phyloP scores from a whole-genome alignment of 2,329 filamentous ascomycete genomes.

The Parastagonospora avenae region DNA sequence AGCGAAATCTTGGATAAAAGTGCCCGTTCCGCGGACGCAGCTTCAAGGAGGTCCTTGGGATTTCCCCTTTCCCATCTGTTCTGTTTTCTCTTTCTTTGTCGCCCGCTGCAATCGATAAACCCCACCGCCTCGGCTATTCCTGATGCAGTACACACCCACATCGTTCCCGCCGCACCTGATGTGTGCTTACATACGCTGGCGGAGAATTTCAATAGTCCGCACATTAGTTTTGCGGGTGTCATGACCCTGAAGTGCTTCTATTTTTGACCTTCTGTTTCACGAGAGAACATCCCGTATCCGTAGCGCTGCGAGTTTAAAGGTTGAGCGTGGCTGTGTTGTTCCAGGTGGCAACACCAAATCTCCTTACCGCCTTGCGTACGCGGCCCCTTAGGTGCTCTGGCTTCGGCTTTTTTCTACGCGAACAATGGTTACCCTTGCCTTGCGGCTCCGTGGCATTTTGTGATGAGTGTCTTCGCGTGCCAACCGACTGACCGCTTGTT shows the following conservation, averaged over 20 bases:
- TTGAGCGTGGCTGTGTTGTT: slow-evolving; percentile 12
- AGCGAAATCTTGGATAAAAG: neutral
- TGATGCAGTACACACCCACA: neutral
- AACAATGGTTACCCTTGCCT: neutral
- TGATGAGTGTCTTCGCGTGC: neutral
- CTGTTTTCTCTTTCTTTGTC: neutral
- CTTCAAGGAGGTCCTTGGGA: neutral
- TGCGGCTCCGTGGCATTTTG: too few relatives aligned
- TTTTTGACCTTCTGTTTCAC: slow-evolving; percentile 9
- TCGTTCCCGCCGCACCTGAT: neutral
- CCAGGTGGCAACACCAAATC: neutral
- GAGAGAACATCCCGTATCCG: slow-evolving; percentile 1
- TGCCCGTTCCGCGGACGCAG: slow-evolving; percentile 2
- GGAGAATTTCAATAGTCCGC: slow-evolving; percentile 21
- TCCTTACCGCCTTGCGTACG: too few relatives aligned
- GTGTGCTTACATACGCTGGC: slow-evolving; percentile 5
- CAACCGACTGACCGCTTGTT: neutral
- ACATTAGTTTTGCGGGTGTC: slow-evolving; percentile 5
- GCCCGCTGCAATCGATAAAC: neutral
- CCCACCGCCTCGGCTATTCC: neutral
- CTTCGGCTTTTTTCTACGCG: neutral
- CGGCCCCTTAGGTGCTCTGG: neutral
- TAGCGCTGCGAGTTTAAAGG: neutral
- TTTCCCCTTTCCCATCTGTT: neutral
- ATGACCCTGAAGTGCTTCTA: slow-evolving; percentile 12